Evolutionary conservation across 2,329 filamentous ascomycete genomes (phyloP), one percentile per base, ranked within the genome.

Genomic region (Thyridium curvatum): DNA sequence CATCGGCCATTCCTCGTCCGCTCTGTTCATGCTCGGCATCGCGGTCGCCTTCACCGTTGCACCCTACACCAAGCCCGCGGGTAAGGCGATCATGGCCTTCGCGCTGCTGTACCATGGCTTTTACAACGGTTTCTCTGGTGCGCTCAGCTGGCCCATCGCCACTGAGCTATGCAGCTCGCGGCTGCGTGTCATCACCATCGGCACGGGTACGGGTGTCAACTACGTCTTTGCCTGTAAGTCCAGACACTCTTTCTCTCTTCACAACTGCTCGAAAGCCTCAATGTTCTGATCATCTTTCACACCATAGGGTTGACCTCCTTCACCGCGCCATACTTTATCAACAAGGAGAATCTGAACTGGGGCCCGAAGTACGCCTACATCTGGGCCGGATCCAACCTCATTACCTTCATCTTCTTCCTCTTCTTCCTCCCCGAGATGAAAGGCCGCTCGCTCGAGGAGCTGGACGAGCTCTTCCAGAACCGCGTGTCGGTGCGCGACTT

Each of bases 281-380:
- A 10, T 26, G 10, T 26, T 37, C 42, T 41, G 42, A 37, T n/a
- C n/a, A n/a, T n/a, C 32, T n/a, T 29, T 18, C 12, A 18, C 34
- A 18, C 14, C 15, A 13, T 16, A 49, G 47, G 63, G 64, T 50
- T 66, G 6, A 62, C 57, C 1, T 61, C 59, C 0, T 66, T 64
- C 46, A 64, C 60, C 4, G 56, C 61, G 12, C 64, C 64, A 7
- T 66, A 65, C 41, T 68, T 68, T 40, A 66, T 68, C 47, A 67
- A 66, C 32, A 56, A 60, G 1, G 48, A 47, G 3, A 43, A 55
- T 3, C 47, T 69, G 38, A 56, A 61, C 41, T 67, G 64, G 64
- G 63, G 62, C 0, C 58, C 61, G 0, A 55, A 61, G 26, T 65
- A 66, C 38, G 54, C 60, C 3, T 68, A 58, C 39, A 61, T 68